Evolutionary conservation across 2,329 filamentous ascomycete species (phyloP), one percentile per base, ranked within the genome.

Genomic region (Beauveria rudraprayagi): DNA sequence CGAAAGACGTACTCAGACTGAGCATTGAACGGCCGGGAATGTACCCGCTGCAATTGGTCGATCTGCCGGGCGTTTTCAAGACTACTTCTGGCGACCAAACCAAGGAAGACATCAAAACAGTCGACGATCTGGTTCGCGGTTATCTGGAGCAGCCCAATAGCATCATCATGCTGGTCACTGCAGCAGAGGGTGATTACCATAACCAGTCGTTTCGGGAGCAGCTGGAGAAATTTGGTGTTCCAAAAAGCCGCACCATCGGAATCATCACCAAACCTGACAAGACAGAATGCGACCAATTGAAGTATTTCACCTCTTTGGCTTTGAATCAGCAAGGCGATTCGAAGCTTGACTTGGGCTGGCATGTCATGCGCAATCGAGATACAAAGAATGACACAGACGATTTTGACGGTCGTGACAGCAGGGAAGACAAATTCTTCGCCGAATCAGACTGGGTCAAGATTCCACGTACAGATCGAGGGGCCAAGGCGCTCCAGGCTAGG

Each of bases 241-340:
- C 73, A 1, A 74, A 73, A 10, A 61, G 67, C 3, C 76, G 81
- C 5, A 84, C 81, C 0, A 68, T 84, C 0, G 80, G 81, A 0
- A 76, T 84, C 62, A 76, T 84, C 57, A 84, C 81, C 0, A 83
- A 83, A 65, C 78, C 79, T 0, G 81, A 84, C 63, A 68, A 67
- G 6, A 67, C 79, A 1, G 66, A 65, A 3, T 61, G 67, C 0
- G 75, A 73, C 2, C 75, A 76, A 0, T 73, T 74, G 5, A 34
- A 34, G 30, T 34, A 34, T 1, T 34, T 34, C 11, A 34, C 30
- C 5, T 34, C 30, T 5, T 34, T 76, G 0, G 66, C 67, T 1
- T 64, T 65, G 11, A 70, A 70, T 37, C 51, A 66, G 10, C 65
- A 71, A 7, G 41, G 51, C 0, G 57, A 62, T 1, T 65, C 71